Percentiles rank a stretch among this genome's conserved stretches.
phyloP scores from a whole-genome alignment of 2,329 filamentous ascomycete genomes.

The Remersonia thermophila region DNA sequence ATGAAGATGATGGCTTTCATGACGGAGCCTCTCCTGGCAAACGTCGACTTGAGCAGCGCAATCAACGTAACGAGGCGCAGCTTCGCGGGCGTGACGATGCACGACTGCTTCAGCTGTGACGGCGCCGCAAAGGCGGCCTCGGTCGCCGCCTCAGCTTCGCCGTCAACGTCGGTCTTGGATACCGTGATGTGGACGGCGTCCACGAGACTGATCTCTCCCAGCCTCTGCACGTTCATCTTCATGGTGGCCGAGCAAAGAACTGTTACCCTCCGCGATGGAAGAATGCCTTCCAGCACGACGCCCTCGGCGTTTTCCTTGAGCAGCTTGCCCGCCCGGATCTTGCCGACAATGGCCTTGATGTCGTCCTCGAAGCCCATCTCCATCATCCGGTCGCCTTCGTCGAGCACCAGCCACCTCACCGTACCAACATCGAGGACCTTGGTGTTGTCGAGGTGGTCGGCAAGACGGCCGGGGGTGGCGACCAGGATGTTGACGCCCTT shows the following conservation, averaged over 20 bases:
- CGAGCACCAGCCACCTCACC: conserved; percentile 85
- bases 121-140: conserved; percentile 64
- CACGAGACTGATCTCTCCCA: conserved; percentile 90
- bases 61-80: conserved; percentile 79
- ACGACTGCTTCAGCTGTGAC: conserved; percentile 86
- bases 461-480: conserved; percentile 81
- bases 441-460: conserved; percentile 87
- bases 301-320: conserved; percentile 48
- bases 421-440: conserved; percentile 77
- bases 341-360: conserved; percentile 72
- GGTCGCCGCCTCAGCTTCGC: conserved; percentile 31
- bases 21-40: conserved; percentile 75
- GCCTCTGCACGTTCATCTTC: conserved; percentile 90
- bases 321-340: conserved; percentile 54
- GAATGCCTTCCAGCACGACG: conserved; percentile 44
- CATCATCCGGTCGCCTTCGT: conserved; percentile 97
- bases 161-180: conserved; percentile 37
- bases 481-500: conserved; percentile 95
- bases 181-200: conserved; percentile 81
- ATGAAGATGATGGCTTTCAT: conserved; percentile 98
- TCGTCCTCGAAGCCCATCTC: conserved; percentile 95
- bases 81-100: conserved; percentile 78
- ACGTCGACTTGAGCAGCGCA: conserved; percentile 72
- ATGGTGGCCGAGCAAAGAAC: conserved; percentile 93
- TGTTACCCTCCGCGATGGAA: conserved; percentile 69